Evolutionary conservation across 371 early-diverging fungal species (phyloP), one percentile per base, ranked within the genome.

Genomic region (Mortierella sp.): DNA sequence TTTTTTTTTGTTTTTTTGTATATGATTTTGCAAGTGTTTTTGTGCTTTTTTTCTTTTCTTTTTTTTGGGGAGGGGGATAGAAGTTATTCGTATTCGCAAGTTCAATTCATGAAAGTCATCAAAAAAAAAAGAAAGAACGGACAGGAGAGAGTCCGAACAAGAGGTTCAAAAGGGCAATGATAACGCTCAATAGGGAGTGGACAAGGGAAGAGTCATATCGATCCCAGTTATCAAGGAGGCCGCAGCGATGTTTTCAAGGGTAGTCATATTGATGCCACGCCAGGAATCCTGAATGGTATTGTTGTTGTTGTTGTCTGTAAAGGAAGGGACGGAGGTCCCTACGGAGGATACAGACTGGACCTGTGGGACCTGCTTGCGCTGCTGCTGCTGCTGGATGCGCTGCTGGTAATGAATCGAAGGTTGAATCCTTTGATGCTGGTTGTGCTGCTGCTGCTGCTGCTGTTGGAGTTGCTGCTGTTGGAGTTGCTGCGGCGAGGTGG

Each of bases 141-240:
- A 7, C 6, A 72, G 74, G 57, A 82, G 68, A 45, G 70, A 52
- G 47, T 52, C 13, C 45, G 26, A 74, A 24, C n/a, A n/a, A n/a
- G n/a, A n/a, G n/a, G n/a, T n/a, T n/a, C n/a, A n/a, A 76, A 48
- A 52, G 44, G 63, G 73, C n/a, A n/a, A 14, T 26, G 71, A 72
- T 76, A 57, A 38, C 7, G 28, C 21, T 58, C 10, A 68, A 73
- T 78, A 84, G 55, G 84, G 80, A 16, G 73, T 26, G 6, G 70
- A 48, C 44, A 28, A 38, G 42, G 73, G 71, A 42, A 72, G 48
- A 47, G 71, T 58, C 38, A 68, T 26, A 48, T 78, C 84, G n/a
- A 72, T 63, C 57, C 81, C 85, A 21, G 79, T 73, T 38, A 84
- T 81, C 45, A 81, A 68, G 71, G 81, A 73, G 21, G 76, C 74